These are phyloP conservation scores for Suillus discolor DNA, from an alignment of 768 basidiomycete species.

Conservation along the genomic window DNA sequence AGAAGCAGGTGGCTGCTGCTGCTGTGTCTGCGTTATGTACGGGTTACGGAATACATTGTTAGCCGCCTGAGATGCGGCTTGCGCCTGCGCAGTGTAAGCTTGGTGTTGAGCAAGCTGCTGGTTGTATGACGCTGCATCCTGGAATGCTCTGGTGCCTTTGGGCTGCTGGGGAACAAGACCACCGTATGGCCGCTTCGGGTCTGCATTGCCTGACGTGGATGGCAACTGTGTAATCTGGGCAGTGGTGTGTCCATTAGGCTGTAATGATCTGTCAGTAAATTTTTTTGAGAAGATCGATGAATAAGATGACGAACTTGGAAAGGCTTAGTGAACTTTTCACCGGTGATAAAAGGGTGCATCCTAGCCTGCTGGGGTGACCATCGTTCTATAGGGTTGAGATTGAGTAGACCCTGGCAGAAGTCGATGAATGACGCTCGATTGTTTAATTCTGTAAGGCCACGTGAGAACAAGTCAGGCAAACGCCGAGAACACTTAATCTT, in stretches of 20 bases:
- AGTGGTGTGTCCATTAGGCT: conserved; percentile 55
- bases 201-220: conserved; percentile 38
- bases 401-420: conserved; percentile 92
- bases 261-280: conserved; percentile 5
- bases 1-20: conserved; percentile 34
- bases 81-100: conserved; percentile 85
- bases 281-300: conserved; percentile 4
- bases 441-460: conserved; percentile 63
- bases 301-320: conserved; percentile 61
- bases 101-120: conserved; percentile 96
- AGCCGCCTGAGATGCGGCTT: conserved; percentile 72
- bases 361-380: conserved; percentile 98
- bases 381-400: conserved; percentile 91
- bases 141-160: conserved; percentile 83
- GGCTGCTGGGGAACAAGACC: conserved; percentile 90
- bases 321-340: conserved; percentile 90
- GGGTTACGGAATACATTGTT: conserved; percentile 76
- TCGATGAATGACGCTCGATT: conserved; percentile 96
- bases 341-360: conserved; percentile 96
- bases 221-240: conserved; percentile 32
- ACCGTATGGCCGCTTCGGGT: conserved; percentile 90
- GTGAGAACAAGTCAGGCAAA: neutral
- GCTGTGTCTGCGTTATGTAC: conserved; percentile 59
- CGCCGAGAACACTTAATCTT: conserved; percentile 23
- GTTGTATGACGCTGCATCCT: conserved; percentile 92